These are phyloP conservation scores for Juglanconis sp. DNA, from an alignment of 2,329 filamentous ascomycete species.

Conservation along the genomic window DNA sequence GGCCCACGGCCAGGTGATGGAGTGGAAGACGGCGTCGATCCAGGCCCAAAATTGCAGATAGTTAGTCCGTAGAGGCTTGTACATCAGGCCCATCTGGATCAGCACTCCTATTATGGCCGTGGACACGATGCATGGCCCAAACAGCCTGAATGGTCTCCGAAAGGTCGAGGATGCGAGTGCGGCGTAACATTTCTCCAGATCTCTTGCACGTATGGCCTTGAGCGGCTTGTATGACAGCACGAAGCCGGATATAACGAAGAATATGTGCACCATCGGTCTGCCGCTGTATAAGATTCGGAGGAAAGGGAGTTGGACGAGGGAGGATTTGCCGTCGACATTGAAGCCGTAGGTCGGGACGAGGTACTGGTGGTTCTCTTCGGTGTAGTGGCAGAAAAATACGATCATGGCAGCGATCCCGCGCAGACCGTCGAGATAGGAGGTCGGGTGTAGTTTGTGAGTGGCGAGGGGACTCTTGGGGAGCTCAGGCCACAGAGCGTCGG, in stretches of 20 bases:
- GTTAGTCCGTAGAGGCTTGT: conserved; percentile 24
- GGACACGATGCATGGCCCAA: conserved; percentile 41
- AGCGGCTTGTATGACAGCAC: conserved; percentile 44
- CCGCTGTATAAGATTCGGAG: conserved; percentile 42
- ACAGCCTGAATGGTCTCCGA: conserved; percentile 43
- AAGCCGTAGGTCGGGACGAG: conserved; percentile 34
- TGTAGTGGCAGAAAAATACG: conserved; percentile 47
- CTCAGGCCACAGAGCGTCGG: conserved; percentile 29
- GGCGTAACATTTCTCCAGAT: conserved; percentile 34
- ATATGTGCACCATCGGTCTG: conserved; percentile 47
- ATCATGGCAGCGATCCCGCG: conserved; percentile 47
- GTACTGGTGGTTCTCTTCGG: conserved; percentile 36
- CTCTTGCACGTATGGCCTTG: conserved; percentile 35
- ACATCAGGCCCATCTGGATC: conserved; percentile 29
- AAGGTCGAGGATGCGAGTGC: conserved; percentile 45
- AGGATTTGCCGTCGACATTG: conserved; percentile 30
- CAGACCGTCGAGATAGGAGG: conserved; percentile 47
- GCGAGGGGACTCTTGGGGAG: conserved; percentile 20
- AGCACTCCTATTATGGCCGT: conserved; percentile 37
- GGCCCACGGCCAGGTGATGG: conserved; percentile 33
- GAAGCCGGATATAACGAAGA: conserved; percentile 51
- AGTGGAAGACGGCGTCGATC: conserved; percentile 28
- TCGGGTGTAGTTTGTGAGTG: conserved; percentile 32
- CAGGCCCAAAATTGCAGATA: conserved; percentile 29
- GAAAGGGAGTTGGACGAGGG: conserved; percentile 41